Conservation (phyloP, 2,329 filamentous ascomycete genomes). For the Fusarium nanum region DNA sequence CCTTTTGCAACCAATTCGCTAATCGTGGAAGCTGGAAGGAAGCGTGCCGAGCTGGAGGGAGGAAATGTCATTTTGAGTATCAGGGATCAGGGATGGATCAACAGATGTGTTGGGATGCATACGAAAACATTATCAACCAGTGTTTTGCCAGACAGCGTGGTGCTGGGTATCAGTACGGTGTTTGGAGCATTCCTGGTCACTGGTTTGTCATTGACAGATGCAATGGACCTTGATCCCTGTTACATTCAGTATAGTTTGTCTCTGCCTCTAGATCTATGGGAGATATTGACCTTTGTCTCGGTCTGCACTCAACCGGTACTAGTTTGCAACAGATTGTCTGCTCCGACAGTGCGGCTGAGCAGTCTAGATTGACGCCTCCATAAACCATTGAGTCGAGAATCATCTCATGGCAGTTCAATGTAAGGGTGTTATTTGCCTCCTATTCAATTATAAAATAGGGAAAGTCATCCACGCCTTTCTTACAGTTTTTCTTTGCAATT, state of each 20-base stretch:
- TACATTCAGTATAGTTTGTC: too few species aligned
- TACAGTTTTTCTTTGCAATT: fast-evolving
- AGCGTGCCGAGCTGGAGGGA: background rate
- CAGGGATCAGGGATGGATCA: background rate
- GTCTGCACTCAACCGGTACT: too few species aligned
- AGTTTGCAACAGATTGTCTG: too few species aligned
- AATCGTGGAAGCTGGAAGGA: background rate
- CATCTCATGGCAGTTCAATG: background rate
- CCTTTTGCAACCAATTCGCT: background rate
- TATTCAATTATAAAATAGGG: background rate
- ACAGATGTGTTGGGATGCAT: background rate
- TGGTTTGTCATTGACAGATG: background rate
- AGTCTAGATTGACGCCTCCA: slow-evolving; percentile 12
- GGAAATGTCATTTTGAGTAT: background rate
- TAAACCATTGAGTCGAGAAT: slow-evolving; percentile 1
- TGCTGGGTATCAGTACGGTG: background rate
- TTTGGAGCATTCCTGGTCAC: too few species aligned
- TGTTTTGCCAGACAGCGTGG: background rate
- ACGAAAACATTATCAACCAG: background rate
- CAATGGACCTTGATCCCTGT: background rate
- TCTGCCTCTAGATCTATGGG: too few species aligned
- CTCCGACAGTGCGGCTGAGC: background rate
- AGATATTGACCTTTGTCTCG: too few species aligned
- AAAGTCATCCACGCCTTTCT: fast-evolving
- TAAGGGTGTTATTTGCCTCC: too few species aligned